Evolutionary conservation across 2,329 filamentous ascomycete genomes (phyloP).

Genomic region (Ophiostoma sp.): DNA sequence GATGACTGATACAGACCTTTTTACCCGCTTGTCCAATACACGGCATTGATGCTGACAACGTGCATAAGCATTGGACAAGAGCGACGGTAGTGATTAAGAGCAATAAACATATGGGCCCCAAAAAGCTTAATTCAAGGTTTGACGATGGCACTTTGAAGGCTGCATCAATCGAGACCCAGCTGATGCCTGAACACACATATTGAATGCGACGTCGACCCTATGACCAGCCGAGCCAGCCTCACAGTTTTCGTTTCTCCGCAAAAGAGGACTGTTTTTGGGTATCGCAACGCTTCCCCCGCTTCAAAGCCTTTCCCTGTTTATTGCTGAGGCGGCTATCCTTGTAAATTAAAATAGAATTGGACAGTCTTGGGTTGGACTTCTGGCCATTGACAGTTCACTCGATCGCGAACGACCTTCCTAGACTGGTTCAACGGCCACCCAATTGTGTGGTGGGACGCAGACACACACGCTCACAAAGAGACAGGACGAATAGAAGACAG

Average conservation of each 20-base stretch:
- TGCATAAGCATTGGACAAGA: slow-evolving; percentile 9
- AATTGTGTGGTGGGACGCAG: background rate
- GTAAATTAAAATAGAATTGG: too few relatives aligned
- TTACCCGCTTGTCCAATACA: background rate
- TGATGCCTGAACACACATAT: background rate
- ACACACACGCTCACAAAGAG: background rate
- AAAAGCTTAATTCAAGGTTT: background rate
- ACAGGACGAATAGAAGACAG: background rate
- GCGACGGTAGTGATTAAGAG: background rate
- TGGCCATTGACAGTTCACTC: background rate
- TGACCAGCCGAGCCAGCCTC: background rate
- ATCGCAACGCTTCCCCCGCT: background rate
- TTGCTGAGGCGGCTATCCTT: background rate
- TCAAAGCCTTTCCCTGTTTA: background rate
- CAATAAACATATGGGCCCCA: background rate
- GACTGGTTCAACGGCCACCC: background rate
- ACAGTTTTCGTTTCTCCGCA: background rate
- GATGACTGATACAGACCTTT: background rate
- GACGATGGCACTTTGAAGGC: background rate
- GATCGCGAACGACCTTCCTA: background rate
- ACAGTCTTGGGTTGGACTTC: background rate
- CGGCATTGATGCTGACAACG: slow-evolving; percentile 5
- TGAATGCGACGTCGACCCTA: background rate
- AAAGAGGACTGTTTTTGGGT: background rate
- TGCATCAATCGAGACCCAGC: background rate